Conservation (phyloP, 2,329 filamentous ascomycete species). For the Neonectria neomacrospora region DNA sequence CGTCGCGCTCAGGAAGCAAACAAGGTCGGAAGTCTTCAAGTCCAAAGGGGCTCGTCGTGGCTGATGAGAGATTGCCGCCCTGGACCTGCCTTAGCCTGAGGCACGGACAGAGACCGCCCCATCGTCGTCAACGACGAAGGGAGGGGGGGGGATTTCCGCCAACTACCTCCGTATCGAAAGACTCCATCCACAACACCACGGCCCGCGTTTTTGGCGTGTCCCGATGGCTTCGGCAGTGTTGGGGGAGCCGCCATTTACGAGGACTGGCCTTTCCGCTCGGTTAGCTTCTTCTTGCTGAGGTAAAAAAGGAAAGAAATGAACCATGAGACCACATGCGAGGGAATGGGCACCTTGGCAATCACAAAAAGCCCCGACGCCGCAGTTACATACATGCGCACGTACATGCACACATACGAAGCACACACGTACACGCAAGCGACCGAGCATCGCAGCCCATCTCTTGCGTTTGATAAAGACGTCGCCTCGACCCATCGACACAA, state of each 20-base stretch:
- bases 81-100: conserved; percentile 26
- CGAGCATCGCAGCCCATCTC: conserved; percentile 9
- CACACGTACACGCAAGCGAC: neutral
- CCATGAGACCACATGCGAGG: no score
- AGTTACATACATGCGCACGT: neutral
- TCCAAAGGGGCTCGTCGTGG: neutral
- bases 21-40: no score
- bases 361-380: conserved; percentile 8
- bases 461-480: conserved; percentile 4
- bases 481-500: conserved; percentile 6
- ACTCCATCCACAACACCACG: neutral
- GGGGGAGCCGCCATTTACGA: conserved; percentile 6
- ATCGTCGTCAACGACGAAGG: conserved; percentile 8
- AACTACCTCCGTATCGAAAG: neutral
- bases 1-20: no score
- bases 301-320: no score
- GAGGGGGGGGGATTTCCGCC: neutral
- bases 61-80: conserved; percentile 1
- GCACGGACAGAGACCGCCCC: conserved; percentile 4
- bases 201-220: neutral
- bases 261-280: neutral
- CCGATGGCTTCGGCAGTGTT: conserved; percentile 14
- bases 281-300: conserved; percentile 8
- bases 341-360: no score
- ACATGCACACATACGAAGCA: no score